Base-by-base conservation (phyloP, 2,329 filamentous ascomycete species). In the Alternaria gaisen region DNA sequence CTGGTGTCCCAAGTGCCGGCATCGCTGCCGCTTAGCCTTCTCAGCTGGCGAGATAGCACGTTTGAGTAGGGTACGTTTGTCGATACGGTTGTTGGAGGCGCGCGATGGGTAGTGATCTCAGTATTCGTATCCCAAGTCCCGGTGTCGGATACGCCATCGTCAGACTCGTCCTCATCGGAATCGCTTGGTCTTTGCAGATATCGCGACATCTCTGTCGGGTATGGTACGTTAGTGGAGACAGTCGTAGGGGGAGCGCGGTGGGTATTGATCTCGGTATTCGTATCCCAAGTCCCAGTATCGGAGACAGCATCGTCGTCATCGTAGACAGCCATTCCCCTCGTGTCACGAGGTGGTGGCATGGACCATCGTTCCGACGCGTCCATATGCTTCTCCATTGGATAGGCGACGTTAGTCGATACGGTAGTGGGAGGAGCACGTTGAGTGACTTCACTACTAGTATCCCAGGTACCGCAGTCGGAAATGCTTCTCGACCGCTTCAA, bases 381-480 rank as follows among this genome's bases (percentile, higher is more conserved):
- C 32, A 38, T 18, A 24, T 50, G 30, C 34, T 50, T 30, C 30
- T 50, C 46, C 46, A 50, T 50, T 9, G 46, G 46, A 20, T 50
- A 50, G 46, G 46, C 20, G 30, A 50, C 32, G 20, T 61, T 61
- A 16, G 58, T 61, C 28, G 58, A 61, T 14, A 61, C 43, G 20
- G 58, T 61, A 5, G 58, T 61, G 14, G 58, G 54, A 10, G 58
- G 54, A 24, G 42, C 42, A 43, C 53, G 42, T 36, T 53, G 53
- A 32, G 54, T 61, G n/a, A 61, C 36, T 28, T 58, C 54, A 44
- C 58, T 61, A 43, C 48, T 58, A 11, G 58, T 61, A 36, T 61
- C 58, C 58, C 58, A 61, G 10, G 56, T 62, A 26, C 43, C 61
- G 12, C 34, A 46, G 24, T 57, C 50, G 11, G 57, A 44, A n/a